A percentile compares a stretch with the other conserved stretches of the same genome.
These are phyloP conservation scores for Fomitiporia mediterranea DNA, from an alignment of 1,284 basidiomycete genomes.

Conservation along the genomic window DNA sequence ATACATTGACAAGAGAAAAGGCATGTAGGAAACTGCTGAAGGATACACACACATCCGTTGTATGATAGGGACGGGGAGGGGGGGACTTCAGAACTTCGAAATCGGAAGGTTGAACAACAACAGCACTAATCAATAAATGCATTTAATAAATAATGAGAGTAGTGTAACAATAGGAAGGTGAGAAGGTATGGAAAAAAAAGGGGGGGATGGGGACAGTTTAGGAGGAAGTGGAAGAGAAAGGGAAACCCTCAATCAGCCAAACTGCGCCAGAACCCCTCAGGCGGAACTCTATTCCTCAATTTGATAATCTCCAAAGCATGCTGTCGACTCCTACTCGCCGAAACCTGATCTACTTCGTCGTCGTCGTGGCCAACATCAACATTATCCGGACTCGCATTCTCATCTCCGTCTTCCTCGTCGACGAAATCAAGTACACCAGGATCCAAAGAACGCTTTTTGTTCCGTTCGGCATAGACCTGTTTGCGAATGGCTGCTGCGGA, in stretches of 20 bases:
- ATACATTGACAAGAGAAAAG: neutral
- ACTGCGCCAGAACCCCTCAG: conserved; percentile 75
- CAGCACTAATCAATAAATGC: neutral
- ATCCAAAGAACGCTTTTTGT: conserved; percentile 56
- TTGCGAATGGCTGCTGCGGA: conserved; percentile 50
- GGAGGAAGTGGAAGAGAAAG: too few relatives aligned
- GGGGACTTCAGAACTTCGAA: too few relatives aligned
- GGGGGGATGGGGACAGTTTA: neutral
- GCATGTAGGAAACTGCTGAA: neutral
- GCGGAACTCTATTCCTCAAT: conserved; percentile 53
- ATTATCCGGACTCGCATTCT: conserved; percentile 25
- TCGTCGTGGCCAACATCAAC: conserved; percentile 30
- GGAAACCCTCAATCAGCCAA: conserved; percentile 8
- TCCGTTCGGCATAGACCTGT: conserved; percentile 62
- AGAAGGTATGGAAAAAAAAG: neutral
- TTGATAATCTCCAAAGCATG: conserved; percentile 64
- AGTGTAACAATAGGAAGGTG: neutral
- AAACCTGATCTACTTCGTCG: conserved; percentile 28
- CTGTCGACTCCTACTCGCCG: conserved; percentile 43
- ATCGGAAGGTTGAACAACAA: neutral
- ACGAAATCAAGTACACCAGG: conserved; percentile 64
- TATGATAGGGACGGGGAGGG: too few relatives aligned
- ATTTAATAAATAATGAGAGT: neutral
- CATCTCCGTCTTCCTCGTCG: conserved; percentile 38
- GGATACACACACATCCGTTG: neutral